phyloP scores from a whole-genome alignment of 106 monocot species.

The Amphibolis antarctica region DNA sequence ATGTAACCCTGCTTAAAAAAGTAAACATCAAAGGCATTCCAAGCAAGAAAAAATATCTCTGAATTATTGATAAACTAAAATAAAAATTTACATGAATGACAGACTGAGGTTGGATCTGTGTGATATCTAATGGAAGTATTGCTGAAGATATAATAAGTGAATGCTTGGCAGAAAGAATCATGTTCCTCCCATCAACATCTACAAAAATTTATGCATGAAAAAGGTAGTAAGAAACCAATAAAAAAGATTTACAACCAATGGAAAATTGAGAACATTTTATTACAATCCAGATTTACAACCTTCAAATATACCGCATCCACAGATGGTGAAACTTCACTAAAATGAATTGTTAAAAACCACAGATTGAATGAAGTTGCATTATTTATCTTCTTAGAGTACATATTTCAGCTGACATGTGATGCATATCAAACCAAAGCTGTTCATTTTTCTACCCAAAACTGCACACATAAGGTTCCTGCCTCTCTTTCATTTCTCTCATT shows the following conservation, averaged over 20 bases:
- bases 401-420: too few species aligned
- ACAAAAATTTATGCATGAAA: constrained; percentile 3
- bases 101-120: constrained; percentile 34
- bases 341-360: too few species aligned
- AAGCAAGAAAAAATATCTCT: not conserved
- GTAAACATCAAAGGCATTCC: not conserved
- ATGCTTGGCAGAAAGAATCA: constrained; percentile 85
- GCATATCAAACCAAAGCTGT: too few species aligned
- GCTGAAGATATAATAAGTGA: constrained; percentile 48
- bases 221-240: not conserved
- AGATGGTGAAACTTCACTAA: too few species aligned
- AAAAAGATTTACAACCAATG: not conserved
- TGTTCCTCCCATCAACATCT: constrained; percentile 59
- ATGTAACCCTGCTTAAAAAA: constrained; percentile 61
- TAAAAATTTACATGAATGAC: constrained; percentile 55
- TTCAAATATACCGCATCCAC: too few species aligned
- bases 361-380: too few species aligned
- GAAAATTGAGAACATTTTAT: too few species aligned
- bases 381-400: too few species aligned
- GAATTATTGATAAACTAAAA: not conserved
- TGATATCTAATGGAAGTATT: constrained; percentile 53
- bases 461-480: too few species aligned
- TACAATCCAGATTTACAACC: too few species aligned
- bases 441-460: too few species aligned
- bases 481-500: too few species aligned